Evolutionary conservation across 202 grass and related monocot species (phyloP).

Genomic region (Panicum virgatum): DNA sequence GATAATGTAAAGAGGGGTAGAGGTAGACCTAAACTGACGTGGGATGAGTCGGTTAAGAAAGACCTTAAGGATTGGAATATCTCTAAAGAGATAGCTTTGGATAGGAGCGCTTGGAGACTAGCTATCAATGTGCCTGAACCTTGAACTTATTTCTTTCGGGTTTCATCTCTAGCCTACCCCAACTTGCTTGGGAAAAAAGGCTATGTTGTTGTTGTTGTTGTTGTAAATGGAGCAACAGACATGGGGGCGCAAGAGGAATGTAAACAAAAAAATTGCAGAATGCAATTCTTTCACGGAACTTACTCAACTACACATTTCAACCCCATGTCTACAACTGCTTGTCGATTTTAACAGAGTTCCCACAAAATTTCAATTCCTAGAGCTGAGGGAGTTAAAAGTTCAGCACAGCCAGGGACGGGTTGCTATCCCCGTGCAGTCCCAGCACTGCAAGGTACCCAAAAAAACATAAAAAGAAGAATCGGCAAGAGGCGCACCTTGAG

Average conservation of each 20-base stretch:
- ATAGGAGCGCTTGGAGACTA: too few species aligned
- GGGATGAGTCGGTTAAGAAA: too few species aligned
- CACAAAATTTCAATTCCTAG: not conserved
- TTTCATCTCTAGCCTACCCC: too few species aligned
- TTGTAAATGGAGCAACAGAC: too few species aligned
- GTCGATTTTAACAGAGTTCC: not conserved
- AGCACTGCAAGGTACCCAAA: not conserved
- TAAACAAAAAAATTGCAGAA: not conserved
- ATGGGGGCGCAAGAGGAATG: not conserved
- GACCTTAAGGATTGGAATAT: too few species aligned
- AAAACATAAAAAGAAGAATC: not conserved
- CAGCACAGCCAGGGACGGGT: not conserved
- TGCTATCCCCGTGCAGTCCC: not conserved
- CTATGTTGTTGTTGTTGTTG: too few species aligned
- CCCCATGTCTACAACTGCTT: not conserved
- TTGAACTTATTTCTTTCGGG: too few species aligned
- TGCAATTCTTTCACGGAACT: not conserved
- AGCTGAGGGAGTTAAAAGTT: not conserved
- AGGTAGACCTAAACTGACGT: too few species aligned
- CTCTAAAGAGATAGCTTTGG: too few species aligned
- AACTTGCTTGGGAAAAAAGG: too few species aligned
- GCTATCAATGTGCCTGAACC: too few species aligned
- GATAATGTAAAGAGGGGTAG: too few species aligned
- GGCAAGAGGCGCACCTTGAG: constrained; percentile 47
- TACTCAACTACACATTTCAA: not conserved